Percentiles rank a stretch among this genome's conserved stretches.
These are phyloP conservation scores for Fusarium chuoi DNA, from an alignment of 2,329 filamentous ascomycete genomes.

Conservation along the genomic window DNA sequence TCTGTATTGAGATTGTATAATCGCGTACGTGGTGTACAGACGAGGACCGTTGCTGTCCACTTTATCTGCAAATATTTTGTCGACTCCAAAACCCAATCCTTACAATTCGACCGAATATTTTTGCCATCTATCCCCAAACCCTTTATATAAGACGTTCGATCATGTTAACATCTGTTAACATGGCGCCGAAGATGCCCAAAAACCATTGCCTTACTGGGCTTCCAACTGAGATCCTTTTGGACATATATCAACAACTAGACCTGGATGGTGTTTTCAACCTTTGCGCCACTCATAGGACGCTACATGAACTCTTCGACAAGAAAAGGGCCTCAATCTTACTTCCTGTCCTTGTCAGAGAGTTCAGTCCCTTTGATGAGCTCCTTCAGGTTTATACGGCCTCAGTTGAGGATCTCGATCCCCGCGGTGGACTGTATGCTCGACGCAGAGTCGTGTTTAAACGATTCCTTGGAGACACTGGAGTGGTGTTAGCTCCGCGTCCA, in stretches of 20 bases:
- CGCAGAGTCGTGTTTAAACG: conserved; percentile 54
- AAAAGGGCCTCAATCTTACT: conserved; percentile 57
- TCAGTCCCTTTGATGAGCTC: conserved; percentile 57
- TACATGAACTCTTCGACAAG: conserved; percentile 54
- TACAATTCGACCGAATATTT: not conserved
- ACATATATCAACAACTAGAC: conserved; percentile 59
- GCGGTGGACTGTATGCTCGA: conserved; percentile 51
- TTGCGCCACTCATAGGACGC: conserved; percentile 50
- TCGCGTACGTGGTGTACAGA: conserved; percentile 2
- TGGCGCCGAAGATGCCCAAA: conserved; percentile 31
- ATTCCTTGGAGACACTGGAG: conserved; percentile 47
- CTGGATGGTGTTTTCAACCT: conserved; percentile 54
- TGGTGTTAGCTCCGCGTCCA: conserved; percentile 37
- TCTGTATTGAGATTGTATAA: conserved; percentile 10
- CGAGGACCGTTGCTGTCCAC: not conserved
- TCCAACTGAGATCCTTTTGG: conserved; percentile 60
- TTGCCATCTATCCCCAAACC: not conserved
- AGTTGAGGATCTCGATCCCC: conserved; percentile 48
- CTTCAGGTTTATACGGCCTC: conserved; percentile 59
- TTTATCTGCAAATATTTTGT: conserved; percentile 1
- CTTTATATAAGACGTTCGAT: not conserved
- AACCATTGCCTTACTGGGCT: conserved; percentile 44
- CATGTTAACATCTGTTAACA: conserved; percentile 1
- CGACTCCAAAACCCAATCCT: not conserved
- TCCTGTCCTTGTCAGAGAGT: conserved; percentile 54